Percentiles rank a stretch among this genome's conserved stretches.
These are phyloP conservation scores for Colletotrichum sp. DNA, from an alignment of 2,329 filamentous ascomycete species.

Conservation along the genomic window DNA sequence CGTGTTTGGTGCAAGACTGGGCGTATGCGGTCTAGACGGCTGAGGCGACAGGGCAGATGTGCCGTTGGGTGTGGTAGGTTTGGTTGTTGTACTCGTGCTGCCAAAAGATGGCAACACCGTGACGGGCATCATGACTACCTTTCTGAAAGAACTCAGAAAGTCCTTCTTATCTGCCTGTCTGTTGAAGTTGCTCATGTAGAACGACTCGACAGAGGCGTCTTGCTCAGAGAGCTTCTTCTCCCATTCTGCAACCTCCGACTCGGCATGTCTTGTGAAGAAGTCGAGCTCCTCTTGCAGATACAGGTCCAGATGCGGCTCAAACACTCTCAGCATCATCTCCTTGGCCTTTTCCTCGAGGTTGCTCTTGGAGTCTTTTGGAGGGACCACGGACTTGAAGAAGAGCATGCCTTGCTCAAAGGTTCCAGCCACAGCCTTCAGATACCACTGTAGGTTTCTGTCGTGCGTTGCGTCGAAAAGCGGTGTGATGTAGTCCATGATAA, in stretches of 20 bases:
- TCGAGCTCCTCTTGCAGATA: constrained; percentile 93
- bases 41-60: constrained; percentile 38
- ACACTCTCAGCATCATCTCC: constrained; percentile 73
- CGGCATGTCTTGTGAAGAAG: constrained; percentile 78
- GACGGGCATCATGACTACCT: constrained; percentile 99
- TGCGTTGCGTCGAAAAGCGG: constrained; percentile 88
- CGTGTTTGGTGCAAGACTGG: constrained; percentile 40
- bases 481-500: constrained; percentile 86
- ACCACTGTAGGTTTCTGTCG: constrained; percentile 74
- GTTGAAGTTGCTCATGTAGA: constrained; percentile 95
- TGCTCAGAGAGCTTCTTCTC: constrained; percentile 91
- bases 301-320: constrained; percentile 91
- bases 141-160: constrained; percentile 95
- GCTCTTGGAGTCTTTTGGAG: constrained; percentile 66
- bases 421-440: constrained; percentile 85
- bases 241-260: constrained; percentile 82
- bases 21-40: constrained; percentile 56
- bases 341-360: constrained; percentile 70
- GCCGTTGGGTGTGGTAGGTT: constrained; percentile 31
- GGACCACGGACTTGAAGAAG: constrained; percentile 74
- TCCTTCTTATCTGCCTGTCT: constrained; percentile 95
- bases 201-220: constrained; percentile 88
- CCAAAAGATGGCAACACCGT: constrained; percentile 79
- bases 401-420: constrained; percentile 86
- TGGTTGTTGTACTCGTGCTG: constrained; percentile 22